A percentile compares a stretch with the other conserved stretches of the same genome.
phyloP scores from a whole-genome alignment of 208 protist species.

The Leishmania amazonensis region DNA sequence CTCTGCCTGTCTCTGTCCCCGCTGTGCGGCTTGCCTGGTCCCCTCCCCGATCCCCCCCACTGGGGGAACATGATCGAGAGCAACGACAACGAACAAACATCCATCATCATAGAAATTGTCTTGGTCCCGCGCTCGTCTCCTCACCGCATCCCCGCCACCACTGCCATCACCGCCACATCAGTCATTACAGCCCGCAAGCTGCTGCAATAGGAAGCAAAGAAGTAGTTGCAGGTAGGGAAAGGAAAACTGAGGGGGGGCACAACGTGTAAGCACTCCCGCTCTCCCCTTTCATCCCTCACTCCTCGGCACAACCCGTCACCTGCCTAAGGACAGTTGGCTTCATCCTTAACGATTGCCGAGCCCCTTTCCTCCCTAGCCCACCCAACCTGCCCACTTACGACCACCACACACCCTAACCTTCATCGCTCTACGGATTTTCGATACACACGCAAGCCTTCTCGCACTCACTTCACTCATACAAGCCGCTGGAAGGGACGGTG shows the following conservation, averaged over 20 bases:
- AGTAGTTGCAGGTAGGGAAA: background rate
- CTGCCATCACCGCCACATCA: background rate
- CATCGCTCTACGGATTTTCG: background rate
- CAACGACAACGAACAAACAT: background rate
- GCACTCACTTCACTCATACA: background rate
- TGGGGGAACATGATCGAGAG: background rate
- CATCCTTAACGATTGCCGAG: background rate
- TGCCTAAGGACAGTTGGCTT: background rate
- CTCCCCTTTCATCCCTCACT: background rate
- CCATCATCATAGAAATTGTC: background rate
- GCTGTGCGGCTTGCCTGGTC: background rate
- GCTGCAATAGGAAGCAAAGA: background rate
- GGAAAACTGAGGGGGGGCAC: background rate
- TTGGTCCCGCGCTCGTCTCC: background rate
- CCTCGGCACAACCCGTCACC: background rate
- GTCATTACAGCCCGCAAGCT: background rate
- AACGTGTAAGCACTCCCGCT: background rate
- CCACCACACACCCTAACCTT: background rate
- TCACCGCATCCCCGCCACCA: background rate
- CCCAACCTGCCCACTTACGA: background rate
- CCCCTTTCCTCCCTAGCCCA: background rate
- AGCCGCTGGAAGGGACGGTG: background rate
- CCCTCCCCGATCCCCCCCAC: background rate
- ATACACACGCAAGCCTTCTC: background rate
- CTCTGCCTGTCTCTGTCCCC: background rate